Percentiles rank a stretch among this genome's conserved stretches.
phyloP scores from a whole-genome alignment of 306 rosid genomes.

The Vachellia collinsii region DNA sequence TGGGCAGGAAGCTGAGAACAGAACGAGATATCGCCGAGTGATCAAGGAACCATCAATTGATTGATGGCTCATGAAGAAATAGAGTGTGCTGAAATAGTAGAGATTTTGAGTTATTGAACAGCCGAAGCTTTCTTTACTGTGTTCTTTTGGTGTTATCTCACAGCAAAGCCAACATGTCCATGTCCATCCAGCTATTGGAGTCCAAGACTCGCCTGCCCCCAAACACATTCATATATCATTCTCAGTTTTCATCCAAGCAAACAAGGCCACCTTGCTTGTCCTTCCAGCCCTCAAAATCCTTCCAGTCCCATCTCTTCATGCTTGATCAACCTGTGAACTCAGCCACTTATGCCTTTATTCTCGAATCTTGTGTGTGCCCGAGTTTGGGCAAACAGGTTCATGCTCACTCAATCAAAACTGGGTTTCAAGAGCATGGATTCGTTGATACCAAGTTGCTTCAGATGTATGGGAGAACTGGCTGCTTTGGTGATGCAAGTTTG shows the following conservation, averaged over 20 bases:
- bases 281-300: conserved; percentile 31
- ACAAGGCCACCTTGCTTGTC: conserved; percentile 28
- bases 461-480: conserved; percentile 44
- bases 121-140: neutral
- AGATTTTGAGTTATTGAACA: neutral
- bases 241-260: neutral
- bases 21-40: conserved; percentile 20
- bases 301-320: neutral
- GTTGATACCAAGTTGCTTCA: conserved; percentile 59
- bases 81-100: neutral
- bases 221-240: neutral
- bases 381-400: conserved; percentile 53
- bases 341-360: conserved; percentile 41
- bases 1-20: no score
- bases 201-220: conserved; percentile 24
- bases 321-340: conserved; percentile 41
- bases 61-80: no score
- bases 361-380: conserved; percentile 50
- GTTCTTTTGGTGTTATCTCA: neutral
- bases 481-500: conserved; percentile 35
- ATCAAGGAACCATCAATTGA: neutral
- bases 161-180: neutral
- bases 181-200: conserved; percentile 25
- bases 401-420: conserved; percentile 46
- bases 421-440: conserved; percentile 44